phyloP scores from a whole-genome alignment of 108 stramenopile species.

The Mediolabrus comicus region DNA sequence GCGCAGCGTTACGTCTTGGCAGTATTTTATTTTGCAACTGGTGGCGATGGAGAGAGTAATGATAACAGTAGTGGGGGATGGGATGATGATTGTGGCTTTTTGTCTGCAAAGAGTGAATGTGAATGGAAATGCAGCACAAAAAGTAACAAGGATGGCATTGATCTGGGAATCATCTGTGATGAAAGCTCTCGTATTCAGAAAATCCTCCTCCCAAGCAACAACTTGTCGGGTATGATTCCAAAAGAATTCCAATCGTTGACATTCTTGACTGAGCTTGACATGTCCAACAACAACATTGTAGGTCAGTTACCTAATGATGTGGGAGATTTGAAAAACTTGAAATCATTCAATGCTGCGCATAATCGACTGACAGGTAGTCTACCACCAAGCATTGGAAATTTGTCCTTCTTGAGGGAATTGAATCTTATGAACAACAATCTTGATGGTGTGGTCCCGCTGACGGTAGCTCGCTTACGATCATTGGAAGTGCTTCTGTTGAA shows the following conservation, averaged over 20 bases:
- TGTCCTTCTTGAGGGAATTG: neutral
- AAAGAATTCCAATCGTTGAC: neutral
- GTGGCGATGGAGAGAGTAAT: neutral
- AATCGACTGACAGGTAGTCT: neutral
- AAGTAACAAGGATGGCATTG: neutral
- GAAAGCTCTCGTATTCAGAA: neutral
- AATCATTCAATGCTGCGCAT: neutral
- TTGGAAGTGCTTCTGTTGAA: neutral
- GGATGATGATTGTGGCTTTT: neutral
- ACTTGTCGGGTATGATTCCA: neutral
- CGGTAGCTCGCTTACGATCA: neutral
- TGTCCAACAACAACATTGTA: neutral
- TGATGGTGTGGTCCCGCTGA: neutral
- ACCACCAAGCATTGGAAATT: neutral
- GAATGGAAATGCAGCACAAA: neutral
- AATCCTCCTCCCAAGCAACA: neutral
- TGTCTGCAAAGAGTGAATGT: neutral
- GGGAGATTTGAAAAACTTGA: neutral
- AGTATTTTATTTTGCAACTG: neutral
- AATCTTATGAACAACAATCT: slow-evolving; percentile 1
- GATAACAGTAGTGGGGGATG: neutral
- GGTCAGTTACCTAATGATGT: neutral
- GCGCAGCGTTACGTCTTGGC: neutral
- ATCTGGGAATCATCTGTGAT: neutral
- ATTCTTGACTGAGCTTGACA: neutral